These are phyloP conservation scores for Camelina sativa DNA, from an alignment of 345 rosid genomes.

Conservation along the genomic window DNA sequence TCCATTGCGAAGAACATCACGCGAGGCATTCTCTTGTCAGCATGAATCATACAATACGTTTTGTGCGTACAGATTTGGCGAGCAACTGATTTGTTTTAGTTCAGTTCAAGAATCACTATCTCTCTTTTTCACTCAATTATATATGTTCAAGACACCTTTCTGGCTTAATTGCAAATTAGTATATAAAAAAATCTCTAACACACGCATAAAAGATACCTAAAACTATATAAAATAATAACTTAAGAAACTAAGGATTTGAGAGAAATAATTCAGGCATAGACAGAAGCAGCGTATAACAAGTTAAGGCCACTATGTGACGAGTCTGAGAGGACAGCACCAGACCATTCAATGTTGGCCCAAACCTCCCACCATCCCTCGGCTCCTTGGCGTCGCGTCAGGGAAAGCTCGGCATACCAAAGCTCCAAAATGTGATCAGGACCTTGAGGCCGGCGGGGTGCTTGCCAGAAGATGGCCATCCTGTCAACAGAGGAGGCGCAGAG, in stretches of 20 bases:
- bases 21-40: slow-evolving; percentile 76
- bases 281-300: neutral
- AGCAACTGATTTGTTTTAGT: slow-evolving; percentile 52
- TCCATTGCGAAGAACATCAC: slow-evolving; percentile 86
- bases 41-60: slow-evolving; percentile 79
- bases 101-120: too few relatives aligned
- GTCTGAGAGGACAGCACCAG: neutral
- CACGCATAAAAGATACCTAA: too few relatives aligned
- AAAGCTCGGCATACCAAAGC: neutral
- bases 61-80: slow-evolving; percentile 92
- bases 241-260: too few relatives aligned
- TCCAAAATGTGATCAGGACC: neutral
- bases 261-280: neutral
- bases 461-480: neutral
- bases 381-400: neutral
- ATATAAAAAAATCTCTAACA: too few relatives aligned
- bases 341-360: neutral
- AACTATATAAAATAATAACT: too few relatives aligned
- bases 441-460: neutral
- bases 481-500: neutral
- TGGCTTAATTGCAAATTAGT: too few relatives aligned
- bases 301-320: neutral
- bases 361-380: neutral
- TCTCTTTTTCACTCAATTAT: too few relatives aligned
- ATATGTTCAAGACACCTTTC: too few relatives aligned